Evolutionary conservation across 2,329 filamentous ascomycete species (phyloP).

Genomic region (Ustulina deusta): DNA sequence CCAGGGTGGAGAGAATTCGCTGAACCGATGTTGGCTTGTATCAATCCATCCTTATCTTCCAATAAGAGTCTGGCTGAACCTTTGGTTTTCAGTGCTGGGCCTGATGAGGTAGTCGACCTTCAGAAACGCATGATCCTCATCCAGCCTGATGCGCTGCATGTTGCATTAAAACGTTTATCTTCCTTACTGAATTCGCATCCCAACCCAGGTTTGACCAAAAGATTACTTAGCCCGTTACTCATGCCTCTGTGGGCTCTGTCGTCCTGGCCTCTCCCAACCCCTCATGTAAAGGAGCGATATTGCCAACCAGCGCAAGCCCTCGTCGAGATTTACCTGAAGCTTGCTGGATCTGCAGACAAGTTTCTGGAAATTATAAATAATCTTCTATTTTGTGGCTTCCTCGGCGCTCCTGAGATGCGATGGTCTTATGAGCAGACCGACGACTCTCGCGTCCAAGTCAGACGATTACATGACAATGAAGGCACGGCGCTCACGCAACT

Average conservation of each 20-base stretch:
- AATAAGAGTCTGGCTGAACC: slow-evolving; percentile 40
- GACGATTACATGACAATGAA: slow-evolving; percentile 48
- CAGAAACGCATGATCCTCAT: slow-evolving; percentile 60
- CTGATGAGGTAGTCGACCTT: slow-evolving; percentile 60
- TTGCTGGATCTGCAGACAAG: slow-evolving; percentile 65
- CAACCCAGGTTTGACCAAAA: slow-evolving; percentile 72
- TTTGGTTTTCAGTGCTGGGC: slow-evolving; percentile 47
- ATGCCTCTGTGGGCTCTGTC: slow-evolving; percentile 73
- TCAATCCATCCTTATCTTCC: slow-evolving; percentile 59
- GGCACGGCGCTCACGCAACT: slow-evolving; percentile 44
- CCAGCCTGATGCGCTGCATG: slow-evolving; percentile 59
- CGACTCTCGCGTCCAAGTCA: slow-evolving; percentile 65
- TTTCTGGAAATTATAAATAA: slow-evolving; percentile 64
- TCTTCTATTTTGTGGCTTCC: slow-evolving; percentile 66
- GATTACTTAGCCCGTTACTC: slow-evolving; percentile 69
- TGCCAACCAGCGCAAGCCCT: slow-evolving; percentile 62
- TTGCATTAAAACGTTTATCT: slow-evolving; percentile 66
- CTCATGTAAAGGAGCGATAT: slow-evolving; percentile 54
- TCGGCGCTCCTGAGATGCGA: slow-evolving; percentile 44
- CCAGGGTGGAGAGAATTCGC: slow-evolving; percentile 73
- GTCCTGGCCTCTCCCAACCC: slow-evolving; percentile 59
- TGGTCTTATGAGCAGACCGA: slow-evolving; percentile 67
- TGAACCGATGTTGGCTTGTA: slow-evolving; percentile 64
- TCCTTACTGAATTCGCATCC: slow-evolving; percentile 72
- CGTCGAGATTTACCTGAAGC: slow-evolving; percentile 67